These are phyloP conservation scores for Tetrapyrgos nigripes DNA, from an alignment of 1,284 basidiomycete genomes.

Conservation along the genomic window DNA sequence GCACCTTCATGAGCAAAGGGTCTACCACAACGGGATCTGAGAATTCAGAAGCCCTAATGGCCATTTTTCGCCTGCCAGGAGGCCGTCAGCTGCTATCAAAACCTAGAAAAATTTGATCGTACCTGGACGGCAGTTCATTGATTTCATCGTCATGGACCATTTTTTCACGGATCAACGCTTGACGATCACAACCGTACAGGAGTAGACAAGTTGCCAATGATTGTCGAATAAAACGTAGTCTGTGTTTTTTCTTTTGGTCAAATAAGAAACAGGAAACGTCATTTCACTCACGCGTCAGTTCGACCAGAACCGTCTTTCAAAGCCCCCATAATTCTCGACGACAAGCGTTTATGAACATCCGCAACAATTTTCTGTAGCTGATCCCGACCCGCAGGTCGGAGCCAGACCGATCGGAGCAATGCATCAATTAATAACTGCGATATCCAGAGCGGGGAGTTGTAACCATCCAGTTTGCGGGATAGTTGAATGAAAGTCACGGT, in stretches of 20 bases:
- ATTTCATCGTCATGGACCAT: conserved; percentile 57
- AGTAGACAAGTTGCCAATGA: conserved; percentile 65
- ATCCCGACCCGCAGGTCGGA: conserved; percentile 61
- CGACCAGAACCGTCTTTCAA: conserved; percentile 37
- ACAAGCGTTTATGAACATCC: conserved; percentile 51
- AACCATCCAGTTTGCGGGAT: conserved; percentile 45
- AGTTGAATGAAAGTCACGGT: conserved; percentile 54
- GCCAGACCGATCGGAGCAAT: conserved; percentile 57
- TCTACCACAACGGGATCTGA: conserved; percentile 66
- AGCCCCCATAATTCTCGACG: conserved; percentile 41
- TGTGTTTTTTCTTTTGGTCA: conserved; percentile 23
- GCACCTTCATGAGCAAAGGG: conserved; percentile 53
- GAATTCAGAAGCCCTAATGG: conserved; percentile 45
- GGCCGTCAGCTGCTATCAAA: conserved; percentile 4
- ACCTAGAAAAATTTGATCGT: conserved; percentile 20
- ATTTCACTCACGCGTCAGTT: conserved; percentile 41
- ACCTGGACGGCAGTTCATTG: conserved; percentile 61
- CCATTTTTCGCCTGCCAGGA: conserved; percentile 52
- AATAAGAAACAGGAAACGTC: neutral
- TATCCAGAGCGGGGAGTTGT: conserved; percentile 48
- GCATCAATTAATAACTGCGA: conserved; percentile 55
- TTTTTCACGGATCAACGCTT: conserved; percentile 44
- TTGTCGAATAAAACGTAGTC: conserved; percentile 57
- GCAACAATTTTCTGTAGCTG: conserved; percentile 59
- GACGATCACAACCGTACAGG: conserved; percentile 68